Conservation (phyloP, 169 alveolate species). For the Cryptosporidium viatorum region DNA sequence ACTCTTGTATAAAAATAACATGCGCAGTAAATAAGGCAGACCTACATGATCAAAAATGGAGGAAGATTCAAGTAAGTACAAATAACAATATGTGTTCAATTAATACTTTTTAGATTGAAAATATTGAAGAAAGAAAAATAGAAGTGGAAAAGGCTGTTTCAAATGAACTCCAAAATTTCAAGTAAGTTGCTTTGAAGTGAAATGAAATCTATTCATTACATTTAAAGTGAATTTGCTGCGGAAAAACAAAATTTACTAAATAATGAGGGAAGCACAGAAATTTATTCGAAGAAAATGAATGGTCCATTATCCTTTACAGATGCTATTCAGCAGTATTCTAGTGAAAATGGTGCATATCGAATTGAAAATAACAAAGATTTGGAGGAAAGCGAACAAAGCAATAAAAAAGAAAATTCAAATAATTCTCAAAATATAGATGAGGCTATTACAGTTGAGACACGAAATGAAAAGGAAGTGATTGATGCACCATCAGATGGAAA, state of each 20-base stretch:
- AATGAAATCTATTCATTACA: neutral
- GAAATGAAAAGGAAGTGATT: constrained; percentile 15
- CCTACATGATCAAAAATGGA: constrained; percentile 23
- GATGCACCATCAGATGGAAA: constrained; percentile 45
- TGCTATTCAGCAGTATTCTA: neutral
- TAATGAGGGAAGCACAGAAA: neutral
- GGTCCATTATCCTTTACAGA: constrained; percentile 43
- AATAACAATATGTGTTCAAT: neutral
- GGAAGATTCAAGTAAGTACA: constrained; percentile 31
- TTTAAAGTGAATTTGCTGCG: neutral
- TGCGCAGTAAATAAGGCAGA: constrained; percentile 22
- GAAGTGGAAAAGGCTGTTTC: constrained; percentile 28
- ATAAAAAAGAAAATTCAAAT: neutral
- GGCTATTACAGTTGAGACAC: neutral
- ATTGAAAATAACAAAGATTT: constrained; percentile 4
- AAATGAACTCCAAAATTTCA: constrained; percentile 38
- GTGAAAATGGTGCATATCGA: neutral
- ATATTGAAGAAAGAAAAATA: constrained; percentile 22
- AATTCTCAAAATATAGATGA: neutral
- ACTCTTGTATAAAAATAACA: constrained; percentile 63
- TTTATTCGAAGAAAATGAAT: constrained; percentile 15
- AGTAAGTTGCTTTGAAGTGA: constrained; percentile 13
- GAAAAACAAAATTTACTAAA: neutral
- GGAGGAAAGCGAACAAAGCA: neutral
- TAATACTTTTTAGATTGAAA: neutral